phyloP scores from a whole-genome alignment of 345 rosid genomes.

The Camelina hispida region DNA sequence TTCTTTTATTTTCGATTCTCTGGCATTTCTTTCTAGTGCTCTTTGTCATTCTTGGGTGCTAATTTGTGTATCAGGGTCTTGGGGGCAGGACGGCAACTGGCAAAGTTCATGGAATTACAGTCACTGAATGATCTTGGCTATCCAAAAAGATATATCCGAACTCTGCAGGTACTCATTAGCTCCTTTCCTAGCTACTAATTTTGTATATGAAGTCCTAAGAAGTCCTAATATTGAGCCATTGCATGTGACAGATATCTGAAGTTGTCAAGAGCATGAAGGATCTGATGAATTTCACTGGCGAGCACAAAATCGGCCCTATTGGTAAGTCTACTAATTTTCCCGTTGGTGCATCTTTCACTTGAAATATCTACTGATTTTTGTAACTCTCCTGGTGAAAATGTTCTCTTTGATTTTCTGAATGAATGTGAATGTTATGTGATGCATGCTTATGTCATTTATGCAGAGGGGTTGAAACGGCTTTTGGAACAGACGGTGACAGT shows the following conservation, averaged over 20 bases:
- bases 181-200: constrained; percentile 17
- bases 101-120: constrained; percentile 75
- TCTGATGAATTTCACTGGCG: constrained; percentile 75
- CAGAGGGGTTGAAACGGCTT: constrained; percentile 42
- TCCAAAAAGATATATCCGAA: constrained; percentile 70
- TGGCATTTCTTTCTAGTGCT: neutral
- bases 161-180: constrained; percentile 75
- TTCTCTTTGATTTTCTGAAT: constrained; percentile 6
- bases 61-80: constrained; percentile 60
- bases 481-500: constrained; percentile 27
- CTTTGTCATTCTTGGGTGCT: constrained; percentile 6
- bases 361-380: neutral
- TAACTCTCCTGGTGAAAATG: constrained; percentile 2
- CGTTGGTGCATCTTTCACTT: neutral
- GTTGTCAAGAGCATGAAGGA: constrained; percentile 98
- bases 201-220: constrained; percentile 6
- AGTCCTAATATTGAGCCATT: constrained; percentile 14
- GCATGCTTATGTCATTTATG: constrained; percentile 11
- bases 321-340: constrained; percentile 50
- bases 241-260: constrained; percentile 72
- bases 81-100: constrained; percentile 84
- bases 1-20: neutral
- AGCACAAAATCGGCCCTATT: constrained; percentile 78
- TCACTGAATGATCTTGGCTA: constrained; percentile 57
- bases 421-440: neutral